These are phyloP conservation scores for Colletotrichum camelliae DNA, from an alignment of 2,329 filamentous ascomycete genomes.

Conservation along the genomic window DNA sequence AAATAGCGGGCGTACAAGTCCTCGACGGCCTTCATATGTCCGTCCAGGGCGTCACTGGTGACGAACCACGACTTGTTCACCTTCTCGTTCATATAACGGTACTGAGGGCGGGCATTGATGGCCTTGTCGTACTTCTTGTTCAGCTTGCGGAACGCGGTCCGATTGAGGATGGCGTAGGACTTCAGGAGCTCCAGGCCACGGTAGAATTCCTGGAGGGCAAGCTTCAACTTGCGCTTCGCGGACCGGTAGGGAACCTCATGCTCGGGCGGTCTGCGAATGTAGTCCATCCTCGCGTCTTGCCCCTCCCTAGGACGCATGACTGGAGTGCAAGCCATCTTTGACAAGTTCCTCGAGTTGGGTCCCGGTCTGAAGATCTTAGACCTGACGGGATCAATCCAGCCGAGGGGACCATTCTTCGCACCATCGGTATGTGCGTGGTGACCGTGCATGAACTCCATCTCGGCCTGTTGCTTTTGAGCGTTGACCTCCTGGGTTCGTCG, in stretches of 20 bases:
- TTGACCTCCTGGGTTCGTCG: conserved; percentile 76
- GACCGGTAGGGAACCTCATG: conserved; percentile 81
- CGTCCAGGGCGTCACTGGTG: conserved; percentile 83
- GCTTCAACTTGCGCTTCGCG: conserved; percentile 90
- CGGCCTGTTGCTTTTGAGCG: conserved; percentile 41
- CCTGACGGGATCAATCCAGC: conserved; percentile 60
- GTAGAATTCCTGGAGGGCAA: conserved; percentile 92
- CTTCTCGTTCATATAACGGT: conserved; percentile 88
- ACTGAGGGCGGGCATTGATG: conserved; percentile 76
- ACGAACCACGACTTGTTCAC: conserved; percentile 93
- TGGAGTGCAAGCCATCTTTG: conserved; percentile 58
- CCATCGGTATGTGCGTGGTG: conserved; percentile 32
- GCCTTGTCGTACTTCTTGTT: conserved; percentile 99
- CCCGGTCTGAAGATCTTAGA: conserved; percentile 60
- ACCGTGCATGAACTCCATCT: conserved; percentile 29
- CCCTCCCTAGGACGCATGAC: conserved; percentile 34
- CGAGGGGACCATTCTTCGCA: conserved; percentile 22
- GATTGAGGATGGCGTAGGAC: conserved; percentile 87
- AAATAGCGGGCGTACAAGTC: conserved; percentile 96
- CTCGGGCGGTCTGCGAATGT: conserved; percentile 53
- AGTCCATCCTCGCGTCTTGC: conserved; percentile 49
- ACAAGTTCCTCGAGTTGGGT: conserved; percentile 65
- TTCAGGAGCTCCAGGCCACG: conserved; percentile 90
- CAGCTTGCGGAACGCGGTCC: conserved; percentile 94
- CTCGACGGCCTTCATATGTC: conserved; percentile 80